Evolutionary conservation across 768 basidiomycete species (phyloP).

Genomic region (Lepiota venenata): DNA sequence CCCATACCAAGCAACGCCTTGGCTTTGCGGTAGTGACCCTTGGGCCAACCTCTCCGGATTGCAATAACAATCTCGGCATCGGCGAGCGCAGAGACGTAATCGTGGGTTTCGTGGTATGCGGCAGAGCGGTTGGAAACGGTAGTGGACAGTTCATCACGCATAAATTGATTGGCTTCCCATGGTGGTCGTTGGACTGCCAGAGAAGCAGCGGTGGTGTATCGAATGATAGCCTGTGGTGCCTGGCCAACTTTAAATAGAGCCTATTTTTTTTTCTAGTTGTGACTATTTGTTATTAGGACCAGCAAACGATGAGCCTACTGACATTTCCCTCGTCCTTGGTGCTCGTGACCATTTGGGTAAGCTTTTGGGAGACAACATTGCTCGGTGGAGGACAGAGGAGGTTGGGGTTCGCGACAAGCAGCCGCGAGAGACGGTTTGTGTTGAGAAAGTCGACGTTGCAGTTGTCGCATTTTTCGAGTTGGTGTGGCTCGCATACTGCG

Average conservation of each 20-base stretch:
- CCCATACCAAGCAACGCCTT: constrained; percentile 81
- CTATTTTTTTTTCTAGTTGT: constrained; percentile 47
- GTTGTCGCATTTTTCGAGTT: constrained; percentile 67
- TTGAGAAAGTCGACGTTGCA: constrained; percentile 72
- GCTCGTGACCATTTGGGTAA: constrained; percentile 68
- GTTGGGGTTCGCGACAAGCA: constrained; percentile 66
- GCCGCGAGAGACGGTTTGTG: constrained; percentile 73
- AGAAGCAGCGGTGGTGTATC: constrained; percentile 76
- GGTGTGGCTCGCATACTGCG: constrained; percentile 65
- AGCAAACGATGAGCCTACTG: constrained; percentile 28
- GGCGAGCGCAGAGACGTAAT: constrained; percentile 72
- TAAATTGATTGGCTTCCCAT: constrained; percentile 82
- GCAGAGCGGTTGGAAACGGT: constrained; percentile 91
- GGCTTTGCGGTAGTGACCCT: constrained; percentile 93
- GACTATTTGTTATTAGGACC: neutral
- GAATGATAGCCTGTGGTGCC: constrained; percentile 65
- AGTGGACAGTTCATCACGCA: constrained; percentile 89
- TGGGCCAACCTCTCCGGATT: constrained; percentile 86
- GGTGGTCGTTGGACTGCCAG: constrained; percentile 80
- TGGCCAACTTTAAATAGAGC: constrained; percentile 74
- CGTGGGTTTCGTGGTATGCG: constrained; percentile 73
- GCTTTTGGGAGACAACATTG: constrained; percentile 69
- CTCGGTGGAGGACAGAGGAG: constrained; percentile 80
- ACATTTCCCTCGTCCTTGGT: constrained; percentile 97
- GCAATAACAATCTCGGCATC: constrained; percentile 91